Evolutionary conservation across 331 rosid genomes (phyloP).

Genomic region (Malus hybrid): DNA sequence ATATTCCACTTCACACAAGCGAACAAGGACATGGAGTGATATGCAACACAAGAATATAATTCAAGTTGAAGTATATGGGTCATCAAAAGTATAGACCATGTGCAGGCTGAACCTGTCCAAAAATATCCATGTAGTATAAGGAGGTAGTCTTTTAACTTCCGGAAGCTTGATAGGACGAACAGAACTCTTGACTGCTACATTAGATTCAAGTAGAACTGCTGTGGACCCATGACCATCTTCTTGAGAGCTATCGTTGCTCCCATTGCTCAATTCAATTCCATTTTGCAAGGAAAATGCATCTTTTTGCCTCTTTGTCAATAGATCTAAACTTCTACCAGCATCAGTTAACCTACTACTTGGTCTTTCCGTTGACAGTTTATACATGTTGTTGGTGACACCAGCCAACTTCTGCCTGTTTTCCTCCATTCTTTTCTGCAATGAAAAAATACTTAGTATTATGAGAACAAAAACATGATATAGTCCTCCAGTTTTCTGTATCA

Average conservation of each 20-base stretch:
- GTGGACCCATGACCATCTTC: slow-evolving; percentile 74
- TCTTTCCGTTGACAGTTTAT: slow-evolving; percentile 55
- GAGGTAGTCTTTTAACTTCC: slow-evolving; percentile 79
- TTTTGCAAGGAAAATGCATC: slow-evolving; percentile 86
- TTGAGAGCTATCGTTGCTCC: slow-evolving; percentile 50
- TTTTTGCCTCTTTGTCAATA: slow-evolving; percentile 70
- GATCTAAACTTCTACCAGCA: slow-evolving; percentile 40
- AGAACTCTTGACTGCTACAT: slow-evolving; percentile 83
- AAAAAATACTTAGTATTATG: not conserved
- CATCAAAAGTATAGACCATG: not conserved
- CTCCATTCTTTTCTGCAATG: slow-evolving; percentile 70
- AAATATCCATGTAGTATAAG: slow-evolving; percentile 19
- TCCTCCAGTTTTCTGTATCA: not conserved
- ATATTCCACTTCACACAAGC: not conserved
- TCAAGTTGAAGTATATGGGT: not conserved
- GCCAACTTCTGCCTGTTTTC: slow-evolving; percentile 69
- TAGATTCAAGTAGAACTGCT: slow-evolving; percentile 92
- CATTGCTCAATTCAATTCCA: slow-evolving; percentile 55
- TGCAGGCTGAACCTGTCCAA: slow-evolving; percentile 63
- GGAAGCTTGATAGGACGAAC: slow-evolving; percentile 87
- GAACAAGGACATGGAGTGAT: not conserved
- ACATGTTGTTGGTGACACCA: slow-evolving; percentile 48
- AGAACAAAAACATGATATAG: not conserved
- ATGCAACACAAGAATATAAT: not conserved
- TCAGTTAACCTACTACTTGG: slow-evolving; percentile 23